Evolutionary conservation across 2,329 filamentous ascomycete genomes (phyloP), one percentile per base, ranked within the genome.

Genomic region (Teratosphaeria destructans): DNA sequence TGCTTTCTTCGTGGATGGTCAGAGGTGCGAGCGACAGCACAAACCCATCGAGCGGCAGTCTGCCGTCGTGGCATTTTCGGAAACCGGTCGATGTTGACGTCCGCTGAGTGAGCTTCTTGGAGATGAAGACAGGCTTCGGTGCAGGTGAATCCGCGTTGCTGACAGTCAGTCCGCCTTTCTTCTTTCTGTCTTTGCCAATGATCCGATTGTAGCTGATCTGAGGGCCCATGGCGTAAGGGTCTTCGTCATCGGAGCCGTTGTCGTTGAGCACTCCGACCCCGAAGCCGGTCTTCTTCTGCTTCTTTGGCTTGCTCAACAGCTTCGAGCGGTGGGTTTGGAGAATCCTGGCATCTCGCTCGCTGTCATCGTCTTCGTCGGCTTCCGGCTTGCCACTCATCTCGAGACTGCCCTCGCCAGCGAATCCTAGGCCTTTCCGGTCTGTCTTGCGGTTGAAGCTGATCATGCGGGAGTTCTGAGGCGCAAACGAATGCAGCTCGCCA

Each of bases 161-260:
- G 12, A 68, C 61, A 11, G 65, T 58, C 16, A 71, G 57, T 0
- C 68, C 75, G 32, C 68, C 68, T 55, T 71, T 68, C 69, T 87
- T 85, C 67, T 83, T 88, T 71, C 89, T 95, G 63, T 92, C 87
- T 0, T 86, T 88, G 19, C 90, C 91, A 61, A 96, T 84, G 5
- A 87, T 81, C 49, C 86, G 84, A 67, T 89, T 95, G 73, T 95
- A 96, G 12, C 87, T 90, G 71, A 96, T 95, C 65, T 85, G 87
- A 0, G 94, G 94, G 0, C 93, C 93, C 57, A 97, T 86, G 60
- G 93, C 89, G 70, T 96, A 97, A 0, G 90, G 89, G 68, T 96
- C 92, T 67, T 97, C 94, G 54, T 96, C 92, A 65, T 97, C 94
- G 4, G 93, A 96, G 11, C 91, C 92, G 23, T 87, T 94, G 65